phyloP scores from a whole-genome alignment of 345 rosid genomes.

The Gossypium stocksii region DNA sequence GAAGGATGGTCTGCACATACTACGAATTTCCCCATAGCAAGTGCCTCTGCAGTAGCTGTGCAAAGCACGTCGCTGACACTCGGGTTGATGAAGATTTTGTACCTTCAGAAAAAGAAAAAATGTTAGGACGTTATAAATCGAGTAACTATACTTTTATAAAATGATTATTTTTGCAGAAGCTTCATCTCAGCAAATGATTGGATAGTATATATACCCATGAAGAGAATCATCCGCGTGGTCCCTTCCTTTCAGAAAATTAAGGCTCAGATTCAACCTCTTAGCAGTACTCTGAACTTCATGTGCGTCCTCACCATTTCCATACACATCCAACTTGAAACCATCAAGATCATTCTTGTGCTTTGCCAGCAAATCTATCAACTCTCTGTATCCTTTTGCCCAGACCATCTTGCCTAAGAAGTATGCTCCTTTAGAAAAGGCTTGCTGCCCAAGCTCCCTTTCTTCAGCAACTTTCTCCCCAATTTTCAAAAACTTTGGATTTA shows the following conservation, averaged over 20 bases:
- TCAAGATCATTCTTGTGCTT: constrained; percentile 74
- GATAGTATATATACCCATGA: constrained; percentile 65
- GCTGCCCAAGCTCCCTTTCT: constrained; percentile 83
- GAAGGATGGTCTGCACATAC: constrained; percentile 98
- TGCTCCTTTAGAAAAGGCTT: constrained; percentile 93
- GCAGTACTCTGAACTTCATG: constrained; percentile 76
- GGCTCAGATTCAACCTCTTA: constrained; percentile 57
- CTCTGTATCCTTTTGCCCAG: constrained; percentile 99
- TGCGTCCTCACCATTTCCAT: constrained; percentile 96
- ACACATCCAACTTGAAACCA: constrained; percentile 84
- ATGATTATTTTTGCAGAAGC: neutral
- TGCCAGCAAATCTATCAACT: constrained; percentile 78
- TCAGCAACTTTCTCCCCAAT: constrained; percentile 83
- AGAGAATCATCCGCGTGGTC: constrained; percentile 95
- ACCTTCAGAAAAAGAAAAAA: constrained; percentile 49
- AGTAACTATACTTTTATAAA: neutral
- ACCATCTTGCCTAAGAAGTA: constrained; percentile 97
- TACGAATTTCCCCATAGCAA: constrained; percentile 97
- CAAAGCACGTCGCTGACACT: constrained; percentile 95
- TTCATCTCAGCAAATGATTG: neutral
- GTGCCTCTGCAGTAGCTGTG: constrained; percentile 98
- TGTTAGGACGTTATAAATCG: neutral
- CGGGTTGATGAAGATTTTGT: constrained; percentile 96
- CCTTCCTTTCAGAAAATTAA: constrained; percentile 82
- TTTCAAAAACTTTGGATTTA: constrained; percentile 84